phyloP scores from a whole-genome alignment of 148 eudicot species.

The Nyssa sinensis region DNA sequence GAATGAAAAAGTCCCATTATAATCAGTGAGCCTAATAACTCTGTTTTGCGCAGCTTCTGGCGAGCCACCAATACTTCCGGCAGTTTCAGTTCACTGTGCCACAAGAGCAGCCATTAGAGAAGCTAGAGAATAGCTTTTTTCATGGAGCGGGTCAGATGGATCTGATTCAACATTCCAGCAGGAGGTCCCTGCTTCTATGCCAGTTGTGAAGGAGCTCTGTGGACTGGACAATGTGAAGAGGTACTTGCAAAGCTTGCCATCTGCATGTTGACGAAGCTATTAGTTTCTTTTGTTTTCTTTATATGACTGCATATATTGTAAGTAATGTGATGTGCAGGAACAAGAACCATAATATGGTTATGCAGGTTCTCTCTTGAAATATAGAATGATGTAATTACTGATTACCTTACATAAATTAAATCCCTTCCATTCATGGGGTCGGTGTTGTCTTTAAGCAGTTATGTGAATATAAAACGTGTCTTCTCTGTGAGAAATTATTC shows the following conservation, averaged over 20 bases:
- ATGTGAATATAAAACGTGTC: too few species aligned
- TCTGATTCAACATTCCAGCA: conserved; percentile 45
- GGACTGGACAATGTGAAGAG: conserved; percentile 65
- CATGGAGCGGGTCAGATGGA: conserved; percentile 54
- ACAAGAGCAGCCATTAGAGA: conserved; percentile 80
- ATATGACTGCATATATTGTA: too few species aligned
- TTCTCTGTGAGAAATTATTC: too few species aligned
- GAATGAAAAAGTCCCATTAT: background rate
- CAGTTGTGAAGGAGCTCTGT: conserved; percentile 83
- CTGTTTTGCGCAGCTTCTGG: conserved; percentile 74
- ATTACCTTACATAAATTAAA: too few species aligned
- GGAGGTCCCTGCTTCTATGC: conserved; percentile 86
- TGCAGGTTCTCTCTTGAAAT: too few species aligned
- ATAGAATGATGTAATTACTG: too few species aligned
- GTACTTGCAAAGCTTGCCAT: conserved; percentile 45
- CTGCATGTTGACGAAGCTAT: background rate
- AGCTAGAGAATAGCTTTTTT: conserved; percentile 63
- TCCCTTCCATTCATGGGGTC: too few species aligned
- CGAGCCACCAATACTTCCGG: conserved; percentile 88
- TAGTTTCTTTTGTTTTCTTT: background rate
- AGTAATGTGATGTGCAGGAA: too few species aligned
- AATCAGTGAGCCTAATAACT: background rate
- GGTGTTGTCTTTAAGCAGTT: too few species aligned
- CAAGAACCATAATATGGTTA: too few species aligned
- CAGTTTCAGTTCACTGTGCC: conserved; percentile 86